phyloP scores from a whole-genome alignment of 768 basidiomycete genomes.

The Tricholoma saponaceum region DNA sequence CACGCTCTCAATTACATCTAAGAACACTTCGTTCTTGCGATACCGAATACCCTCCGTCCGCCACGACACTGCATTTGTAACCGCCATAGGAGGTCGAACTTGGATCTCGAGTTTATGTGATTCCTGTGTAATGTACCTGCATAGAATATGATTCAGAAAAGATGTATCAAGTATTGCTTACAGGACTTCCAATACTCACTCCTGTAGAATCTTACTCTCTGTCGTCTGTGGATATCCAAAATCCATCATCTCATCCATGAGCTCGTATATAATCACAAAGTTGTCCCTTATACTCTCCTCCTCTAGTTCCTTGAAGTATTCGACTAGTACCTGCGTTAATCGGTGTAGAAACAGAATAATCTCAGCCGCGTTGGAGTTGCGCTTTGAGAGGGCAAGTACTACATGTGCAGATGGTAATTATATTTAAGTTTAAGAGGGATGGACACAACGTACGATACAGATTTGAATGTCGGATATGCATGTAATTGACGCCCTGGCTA shows the following conservation, averaged over 20 bases:
- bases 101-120: constrained; percentile 95
- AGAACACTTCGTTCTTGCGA: constrained; percentile 98
- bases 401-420: constrained; percentile 1
- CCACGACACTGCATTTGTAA: constrained; percentile 99
- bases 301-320: constrained; percentile 99
- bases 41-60: constrained; percentile 96
- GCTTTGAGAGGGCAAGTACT: constrained; percentile 96
- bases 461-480: constrained; percentile 98
- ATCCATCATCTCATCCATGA: constrained; percentile 99
- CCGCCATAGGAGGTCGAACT: constrained; percentile 90
- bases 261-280: constrained; percentile 98
- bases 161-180: neutral
- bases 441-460: constrained; percentile 73
- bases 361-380: constrained; percentile 94
- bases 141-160: neutral
- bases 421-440: neutral
- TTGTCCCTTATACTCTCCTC: constrained; percentile 99
- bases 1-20: constrained; percentile 97
- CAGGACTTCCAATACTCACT: constrained; percentile 44
- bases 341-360: constrained; percentile 96
- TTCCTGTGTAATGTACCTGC: constrained; percentile 95
- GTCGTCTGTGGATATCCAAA: constrained; percentile 99
- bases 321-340: constrained; percentile 86
- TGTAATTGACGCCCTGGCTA: constrained; percentile 92
- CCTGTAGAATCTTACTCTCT: constrained; percentile 98